These are phyloP conservation scores for Globisporangium sylvaticum DNA, from an alignment of 352 stramenopile genomes.

Conservation along the genomic window DNA sequence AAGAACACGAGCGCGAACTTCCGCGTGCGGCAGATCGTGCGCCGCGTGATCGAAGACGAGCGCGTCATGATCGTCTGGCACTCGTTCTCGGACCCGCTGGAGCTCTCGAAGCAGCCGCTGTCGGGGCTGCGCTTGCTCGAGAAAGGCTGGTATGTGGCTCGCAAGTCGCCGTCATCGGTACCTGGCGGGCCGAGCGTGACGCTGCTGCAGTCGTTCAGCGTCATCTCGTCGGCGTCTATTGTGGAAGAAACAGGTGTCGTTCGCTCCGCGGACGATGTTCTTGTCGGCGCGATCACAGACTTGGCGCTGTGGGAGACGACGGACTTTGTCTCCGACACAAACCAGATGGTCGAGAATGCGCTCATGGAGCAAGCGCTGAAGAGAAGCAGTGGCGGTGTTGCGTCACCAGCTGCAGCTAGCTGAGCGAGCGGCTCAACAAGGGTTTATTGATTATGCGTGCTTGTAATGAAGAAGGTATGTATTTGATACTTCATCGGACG, in stretches of 20 bases:
- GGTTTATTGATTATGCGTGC: too few species aligned
- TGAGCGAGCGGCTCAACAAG: neutral
- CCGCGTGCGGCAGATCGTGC: constrained; percentile 51
- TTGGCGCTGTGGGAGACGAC: constrained; percentile 35
- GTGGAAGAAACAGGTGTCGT: neutral
- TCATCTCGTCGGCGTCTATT: constrained; percentile 20
- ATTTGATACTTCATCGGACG: too few species aligned
- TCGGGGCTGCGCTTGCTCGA: constrained; percentile 47
- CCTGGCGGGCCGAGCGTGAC: constrained; percentile 10
- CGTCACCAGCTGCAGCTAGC: too few species aligned
- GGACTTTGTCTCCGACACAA: constrained; percentile 17
- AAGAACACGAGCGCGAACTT: constrained; percentile 44
- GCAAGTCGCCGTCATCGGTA: constrained; percentile 10
- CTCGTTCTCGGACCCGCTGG: constrained; percentile 47
- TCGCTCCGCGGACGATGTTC: neutral
- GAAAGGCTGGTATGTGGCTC: constrained; percentile 48
- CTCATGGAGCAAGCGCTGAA: constrained; percentile 25
- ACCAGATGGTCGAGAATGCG: constrained; percentile 48
- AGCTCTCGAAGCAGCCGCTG: constrained; percentile 41
- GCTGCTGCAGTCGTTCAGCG: constrained; percentile 32
- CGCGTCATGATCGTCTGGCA: constrained; percentile 56
- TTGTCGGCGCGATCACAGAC: constrained; percentile 26
- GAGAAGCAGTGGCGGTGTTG: neutral
- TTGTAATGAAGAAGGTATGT: too few species aligned
- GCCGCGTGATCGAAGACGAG: constrained; percentile 49